Base-by-base conservation (phyloP, 2,329 filamentous ascomycete species). In the Cercospora sojina region DNA sequence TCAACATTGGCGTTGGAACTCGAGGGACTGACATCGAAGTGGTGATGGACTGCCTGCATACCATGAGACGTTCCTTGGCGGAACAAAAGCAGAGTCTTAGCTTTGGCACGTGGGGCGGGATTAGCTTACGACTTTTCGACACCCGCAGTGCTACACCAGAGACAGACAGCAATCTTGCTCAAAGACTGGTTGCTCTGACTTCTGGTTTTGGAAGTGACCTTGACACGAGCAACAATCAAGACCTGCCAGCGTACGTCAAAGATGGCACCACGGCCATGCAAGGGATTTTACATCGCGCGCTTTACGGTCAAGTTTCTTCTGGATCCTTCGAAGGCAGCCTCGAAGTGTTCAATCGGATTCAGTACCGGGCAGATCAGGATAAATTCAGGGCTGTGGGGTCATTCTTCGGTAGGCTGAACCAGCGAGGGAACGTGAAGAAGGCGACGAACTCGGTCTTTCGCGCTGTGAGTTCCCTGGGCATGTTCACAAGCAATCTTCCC, bases 51-150 rank as follows among this genome's bases (percentile, higher is more conserved):
- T 72, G 74, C 32, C 68, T 82, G 65, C 71, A 74, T 75, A 68
- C 67, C 3, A 70, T 67, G 38, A 68, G 65, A 32, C 16, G 5
- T 2, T 65, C 69, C 35, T 55, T 68, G 23, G 27, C 27, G 73
- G 77, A 29, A 65, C 70, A 18, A 77, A 77, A 53, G 74, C 61
- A 66, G 61, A 79, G 78, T 60, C 71, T 82, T 16, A 80, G 79
- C 35, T 76, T 75, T 38, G 74, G 76, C n/a, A 77, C 79, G 16
- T 82, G 80, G 83, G 78, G 81, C 69, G 77, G 80, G 13, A 73
- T 83, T 60, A 74, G 85, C 35, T 75, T 82, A n/a, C 83, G 86
- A 31, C 75, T 87, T 25, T 53, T 84, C 7, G 84, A 87, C 64
- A 82, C 83, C 1, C 81, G 81, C 38, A 80, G 78, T 20, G 72